Evolutionary conservation across 1,284 basidiomycete species (phyloP).

Genomic region (Retiboletus fuscus): DNA sequence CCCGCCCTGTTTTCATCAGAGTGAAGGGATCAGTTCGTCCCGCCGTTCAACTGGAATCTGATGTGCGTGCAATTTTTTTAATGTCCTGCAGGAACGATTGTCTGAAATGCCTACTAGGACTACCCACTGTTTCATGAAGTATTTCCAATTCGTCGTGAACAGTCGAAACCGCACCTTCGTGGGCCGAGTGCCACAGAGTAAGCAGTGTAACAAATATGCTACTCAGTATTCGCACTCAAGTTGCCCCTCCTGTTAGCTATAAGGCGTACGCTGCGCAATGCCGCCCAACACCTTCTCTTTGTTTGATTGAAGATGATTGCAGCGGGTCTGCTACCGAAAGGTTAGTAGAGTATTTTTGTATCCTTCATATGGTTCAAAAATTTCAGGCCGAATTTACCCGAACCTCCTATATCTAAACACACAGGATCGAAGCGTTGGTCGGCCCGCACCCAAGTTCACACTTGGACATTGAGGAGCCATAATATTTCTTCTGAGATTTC

Average conservation of each 20-base stretch:
- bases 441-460: neutral
- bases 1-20: constrained; percentile 5
- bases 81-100: neutral
- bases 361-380: constrained; percentile 2
- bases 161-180: constrained; percentile 2
- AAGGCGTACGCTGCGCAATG: constrained; percentile 1
- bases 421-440: neutral
- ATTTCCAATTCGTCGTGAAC: neutral
- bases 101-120: neutral
- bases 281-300: constrained; percentile 2
- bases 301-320: constrained; percentile 2
- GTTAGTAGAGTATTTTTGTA: neutral
- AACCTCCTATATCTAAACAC: constrained; percentile 3
- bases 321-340: neutral
- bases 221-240: too few species aligned
- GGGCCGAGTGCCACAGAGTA: neutral
- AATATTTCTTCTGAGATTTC: too few species aligned
- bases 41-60: neutral
- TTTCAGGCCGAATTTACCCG: constrained; percentile 4
- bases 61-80: neutral
- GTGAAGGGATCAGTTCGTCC: neutral
- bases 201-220: neutral
- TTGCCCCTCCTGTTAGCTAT: neutral
- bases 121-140: neutral
- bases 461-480: neutral